Base-by-base conservation (phyloP, 768 basidiomycete genomes). In the Mycena olivaceomarginata region DNA sequence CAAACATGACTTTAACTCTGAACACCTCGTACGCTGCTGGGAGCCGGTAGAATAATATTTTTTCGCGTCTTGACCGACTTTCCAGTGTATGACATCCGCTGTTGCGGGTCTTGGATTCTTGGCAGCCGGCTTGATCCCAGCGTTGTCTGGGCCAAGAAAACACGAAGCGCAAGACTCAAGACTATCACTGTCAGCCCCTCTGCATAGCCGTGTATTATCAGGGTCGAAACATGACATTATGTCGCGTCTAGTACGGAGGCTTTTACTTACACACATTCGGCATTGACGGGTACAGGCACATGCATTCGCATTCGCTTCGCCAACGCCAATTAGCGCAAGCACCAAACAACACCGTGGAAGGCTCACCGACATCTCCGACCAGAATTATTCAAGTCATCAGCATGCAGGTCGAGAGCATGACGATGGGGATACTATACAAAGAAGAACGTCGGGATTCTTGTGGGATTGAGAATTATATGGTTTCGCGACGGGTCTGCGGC, bases 351-450 rank as follows among this genome's bases (percentile, higher is more conserved):
- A 53, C 20, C 0, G 9, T 22, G n/a, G 20, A 67, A 11, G 9
- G 11, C 51, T 67, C 37, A 67, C 67, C 51, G 37, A 67, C 66
- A 67, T 48, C 13, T 7, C 46, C 46, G 46, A 51, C 66, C 66
- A 18, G 31, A 63, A 63, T 63, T 10, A 63, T 18, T 40, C 18
- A 2, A 41, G 39, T 22, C 41, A 62, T 25, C 66, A 67, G 66
- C 65, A 66, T 66, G 66, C 66, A 67, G 39, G 67, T 67, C 67
- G 67, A 67, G 51, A 67, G 67, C 67, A 67, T 40, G 25, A 31
- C 31, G 31, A 4, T 31, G 31, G 31, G 13, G 25, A 66, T 66
- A 13, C 31, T 31, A 31, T 60, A 60, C 59, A 13, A 31, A 41
- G 20, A 13, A 53, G 22, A 51, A 67, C 16, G 67, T 40, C 67